Conservation (phyloP, 768 basidiomycete species). For the Hypsizygus marmoreus region DNA sequence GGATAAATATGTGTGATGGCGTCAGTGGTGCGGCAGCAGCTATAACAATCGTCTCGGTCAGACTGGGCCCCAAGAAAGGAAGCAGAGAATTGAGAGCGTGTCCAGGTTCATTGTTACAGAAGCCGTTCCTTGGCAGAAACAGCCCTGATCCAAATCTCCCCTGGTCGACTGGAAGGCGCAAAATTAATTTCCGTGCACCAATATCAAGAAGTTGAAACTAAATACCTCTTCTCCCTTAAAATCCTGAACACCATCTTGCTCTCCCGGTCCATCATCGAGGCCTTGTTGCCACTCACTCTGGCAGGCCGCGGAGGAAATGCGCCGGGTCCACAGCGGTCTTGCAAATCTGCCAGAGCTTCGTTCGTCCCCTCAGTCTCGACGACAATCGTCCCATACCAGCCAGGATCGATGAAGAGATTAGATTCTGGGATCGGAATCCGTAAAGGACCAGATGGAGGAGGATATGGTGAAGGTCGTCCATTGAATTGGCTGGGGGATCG, state of each 20-base stretch:
- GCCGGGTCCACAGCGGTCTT: slow-evolving; percentile 67
- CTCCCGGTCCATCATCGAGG: slow-evolving; percentile 33
- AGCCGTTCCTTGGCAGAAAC: slow-evolving; percentile 69
- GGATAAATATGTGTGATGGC: too few relatives aligned
- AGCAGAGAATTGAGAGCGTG: too few relatives aligned
- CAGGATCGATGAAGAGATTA: slow-evolving; percentile 65
- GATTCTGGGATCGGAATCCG: slow-evolving; percentile 58
- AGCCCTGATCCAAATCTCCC: slow-evolving; percentile 70
- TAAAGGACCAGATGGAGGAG: slow-evolving; percentile 19
- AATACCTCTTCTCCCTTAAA: slow-evolving; percentile 76
- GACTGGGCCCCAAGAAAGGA: too few relatives aligned
- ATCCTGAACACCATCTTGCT: slow-evolving; percentile 67
- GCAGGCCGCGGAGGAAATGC: slow-evolving; percentile 64
- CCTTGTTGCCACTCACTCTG: slow-evolving; percentile 37
- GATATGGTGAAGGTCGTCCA: slow-evolving; percentile 27
- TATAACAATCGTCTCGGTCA: too few relatives aligned
- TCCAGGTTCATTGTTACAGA: too few relatives aligned
- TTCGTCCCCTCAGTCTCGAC: slow-evolving; percentile 89
- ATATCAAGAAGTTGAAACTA: slow-evolving; percentile 13
- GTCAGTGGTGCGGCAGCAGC: too few relatives aligned
- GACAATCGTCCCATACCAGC: slow-evolving; percentile 83
- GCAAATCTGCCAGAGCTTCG: slow-evolving; percentile 79
- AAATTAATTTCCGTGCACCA: slow-evolving; percentile 10
- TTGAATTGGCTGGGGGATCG: slow-evolving; percentile 30
- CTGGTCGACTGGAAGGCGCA: slow-evolving; percentile 55